Evolutionary conservation across 495 filamentous ascomycete genomes (phyloP).

Genomic region (Aspergillus indologenus): DNA sequence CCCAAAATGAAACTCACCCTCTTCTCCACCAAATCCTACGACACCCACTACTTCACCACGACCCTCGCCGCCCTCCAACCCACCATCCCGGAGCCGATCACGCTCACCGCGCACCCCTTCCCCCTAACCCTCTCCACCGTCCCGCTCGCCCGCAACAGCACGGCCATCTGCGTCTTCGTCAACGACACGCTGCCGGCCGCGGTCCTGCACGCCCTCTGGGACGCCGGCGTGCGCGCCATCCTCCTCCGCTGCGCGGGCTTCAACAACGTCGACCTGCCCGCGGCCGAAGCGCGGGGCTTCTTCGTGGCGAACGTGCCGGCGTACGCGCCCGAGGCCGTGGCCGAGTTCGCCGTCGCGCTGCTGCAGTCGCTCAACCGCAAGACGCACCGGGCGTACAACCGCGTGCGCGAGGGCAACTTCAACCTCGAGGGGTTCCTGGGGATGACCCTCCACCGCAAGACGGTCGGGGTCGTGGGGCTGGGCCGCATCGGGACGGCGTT

Average conservation of each 20-base stretch:
- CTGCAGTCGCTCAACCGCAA: constrained; percentile 68
- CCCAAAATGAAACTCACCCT: constrained; percentile 57
- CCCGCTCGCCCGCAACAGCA: constrained; percentile 48
- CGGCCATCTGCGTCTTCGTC: constrained; percentile 69
- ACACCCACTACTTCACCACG: constrained; percentile 47
- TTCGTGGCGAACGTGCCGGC: constrained; percentile 66
- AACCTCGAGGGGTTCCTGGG: constrained; percentile 63
- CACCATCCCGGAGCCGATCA: constrained; percentile 19
- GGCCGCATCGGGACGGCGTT: constrained; percentile 37
- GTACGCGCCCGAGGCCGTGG: constrained; percentile 70
- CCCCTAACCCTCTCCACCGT: constrained; percentile 55
- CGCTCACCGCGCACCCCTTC: constrained; percentile 54
- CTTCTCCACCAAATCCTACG: constrained; percentile 63
- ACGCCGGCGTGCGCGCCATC: constrained; percentile 50
- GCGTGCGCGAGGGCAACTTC: constrained; percentile 71
- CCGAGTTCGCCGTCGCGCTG: constrained; percentile 67
- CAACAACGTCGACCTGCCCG: constrained; percentile 63
- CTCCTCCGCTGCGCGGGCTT: constrained; percentile 68
- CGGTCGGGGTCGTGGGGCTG: constrained; percentile 41
- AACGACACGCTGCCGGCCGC: constrained; percentile 56
- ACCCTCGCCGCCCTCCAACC: constrained; percentile 23
- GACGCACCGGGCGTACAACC: constrained; percentile 68
- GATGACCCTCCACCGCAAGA: constrained; percentile 57
- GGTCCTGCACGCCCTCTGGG: constrained; percentile 50
- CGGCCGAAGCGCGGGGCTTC: constrained; percentile 54